Percentiles rank a stretch among this genome's conserved stretches.
Conservation (phyloP, 257 asterid species). For the Galeopsis tetrahit region DNA sequence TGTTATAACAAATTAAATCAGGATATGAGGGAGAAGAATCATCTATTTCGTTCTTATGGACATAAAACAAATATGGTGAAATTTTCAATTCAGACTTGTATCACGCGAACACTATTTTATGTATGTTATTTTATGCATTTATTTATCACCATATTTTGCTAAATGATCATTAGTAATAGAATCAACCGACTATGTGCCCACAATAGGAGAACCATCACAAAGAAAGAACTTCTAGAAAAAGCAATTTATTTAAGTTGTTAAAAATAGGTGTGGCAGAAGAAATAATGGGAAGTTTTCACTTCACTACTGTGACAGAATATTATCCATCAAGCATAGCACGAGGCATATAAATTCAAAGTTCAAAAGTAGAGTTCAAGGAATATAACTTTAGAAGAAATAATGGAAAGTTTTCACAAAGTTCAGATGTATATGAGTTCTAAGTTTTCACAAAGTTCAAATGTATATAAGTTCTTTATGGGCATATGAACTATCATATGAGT, state of each 20-base stretch:
- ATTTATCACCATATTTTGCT: slow-evolving; percentile 1
- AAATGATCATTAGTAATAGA: not conserved
- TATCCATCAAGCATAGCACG: not conserved
- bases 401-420: not conserved
- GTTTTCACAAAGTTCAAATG: not conserved
- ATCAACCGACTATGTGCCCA: not conserved
- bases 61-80: not conserved
- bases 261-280: not conserved
- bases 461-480: slow-evolving; percentile 5
- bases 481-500: not conserved
- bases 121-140: not conserved
- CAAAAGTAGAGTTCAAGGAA: slow-evolving; percentile 21
- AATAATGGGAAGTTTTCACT: not conserved
- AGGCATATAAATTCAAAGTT: not conserved
- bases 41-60: slow-evolving; percentile 3
- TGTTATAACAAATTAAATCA: not conserved
- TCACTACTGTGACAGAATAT: not conserved
- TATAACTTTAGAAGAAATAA: not conserved
- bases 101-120: not conserved
- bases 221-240: not conserved
- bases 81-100: not conserved
- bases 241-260: not conserved
- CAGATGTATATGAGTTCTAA: not conserved
- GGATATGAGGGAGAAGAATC: not conserved
- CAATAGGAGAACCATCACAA: not conserved